Base-by-base conservation (phyloP, 2,329 filamentous ascomycete genomes). In the Neonectria faginata region DNA sequence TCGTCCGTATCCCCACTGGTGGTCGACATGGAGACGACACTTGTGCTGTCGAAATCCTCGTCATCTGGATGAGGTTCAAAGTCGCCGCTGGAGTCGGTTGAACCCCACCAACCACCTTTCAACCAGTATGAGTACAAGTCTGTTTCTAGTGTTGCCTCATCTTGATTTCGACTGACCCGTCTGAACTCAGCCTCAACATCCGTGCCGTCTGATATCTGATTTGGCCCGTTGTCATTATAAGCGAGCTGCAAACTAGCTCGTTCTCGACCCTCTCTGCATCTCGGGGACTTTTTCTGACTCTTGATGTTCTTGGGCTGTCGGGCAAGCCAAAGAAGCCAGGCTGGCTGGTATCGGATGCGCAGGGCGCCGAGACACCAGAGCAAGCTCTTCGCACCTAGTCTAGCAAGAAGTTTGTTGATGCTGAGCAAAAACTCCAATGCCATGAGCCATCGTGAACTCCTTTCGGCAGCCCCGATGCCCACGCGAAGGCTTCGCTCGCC, bases 111-210 rank as follows among this genome's bases (percentile, higher is more conserved):
- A 8, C 92, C 93, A 20, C 93, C 93, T 58, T 85, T 83, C 57
- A 91, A 89, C 92, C 93, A 98, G 88, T 94, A 96, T 31, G 84
- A 83, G 76, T 97, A 98, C 2, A 97, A 81, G 63, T 89, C 90
- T 2, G 86, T 84, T 68, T 95, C 91, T 2, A 97, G 82, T 42
- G 88, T 86, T 29, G 86, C 85, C 70, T 96, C 92, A 44, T 89
- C 73, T 74, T 79, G 75, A 58, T 76, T 73, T 12, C 70, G 70
- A 7, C 77, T 60, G 53, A 88, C 84, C 58, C 87, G 87, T 69
- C 92, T 88, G 70, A 94, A 89, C 76, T 96, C 92, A 1, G 83
- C 84, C 78, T 97, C 95, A 2, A 97, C 89, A 72, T 98, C 94
- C 29, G 93, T 87, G 39, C 89, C 84, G 36, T 90, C 85, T 66